These are phyloP conservation scores for Colletotrichum tropicicola DNA, from an alignment of 2,329 filamentous ascomycete species.

Conservation along the genomic window DNA sequence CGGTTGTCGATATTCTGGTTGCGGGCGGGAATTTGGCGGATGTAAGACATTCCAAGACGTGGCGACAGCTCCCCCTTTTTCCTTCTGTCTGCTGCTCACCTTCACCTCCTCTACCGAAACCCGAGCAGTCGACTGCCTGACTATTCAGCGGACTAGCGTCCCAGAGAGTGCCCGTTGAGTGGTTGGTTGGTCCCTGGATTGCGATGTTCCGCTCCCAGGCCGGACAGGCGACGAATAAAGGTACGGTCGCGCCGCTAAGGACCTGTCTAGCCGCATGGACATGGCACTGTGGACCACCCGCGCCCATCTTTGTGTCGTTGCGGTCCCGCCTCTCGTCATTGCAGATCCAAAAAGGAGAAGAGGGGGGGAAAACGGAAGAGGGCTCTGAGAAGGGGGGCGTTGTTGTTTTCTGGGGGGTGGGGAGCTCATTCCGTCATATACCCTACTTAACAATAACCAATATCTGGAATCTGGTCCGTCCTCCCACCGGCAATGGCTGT, in stretches of 20 bases:
- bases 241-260: slow-evolving; percentile 1
- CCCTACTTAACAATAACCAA: neutral
- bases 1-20: too few species aligned
- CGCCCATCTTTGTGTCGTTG: neutral
- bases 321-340: neutral
- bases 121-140: neutral
- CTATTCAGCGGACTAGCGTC: too few species aligned
- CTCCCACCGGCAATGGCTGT: neutral
- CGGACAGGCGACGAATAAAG: neutral
- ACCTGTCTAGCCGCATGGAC: neutral
- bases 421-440: neutral
- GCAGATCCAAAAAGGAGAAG: neutral
- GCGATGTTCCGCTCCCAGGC: neutral
- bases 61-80: neutral
- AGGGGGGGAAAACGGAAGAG: too few species aligned
- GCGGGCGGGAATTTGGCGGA: neutral
- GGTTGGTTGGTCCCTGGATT: neutral
- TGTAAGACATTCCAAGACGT: slow-evolving; percentile 6
- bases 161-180: neutral
- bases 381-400: neutral
- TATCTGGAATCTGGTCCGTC: neutral
- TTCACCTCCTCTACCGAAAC: too few species aligned
- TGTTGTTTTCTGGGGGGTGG: neutral
- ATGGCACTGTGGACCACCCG: neutral
- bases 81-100: neutral